Base-by-base conservation (phyloP, 2,329 filamentous ascomycete species). In the Dissoconium aciculare region DNA sequence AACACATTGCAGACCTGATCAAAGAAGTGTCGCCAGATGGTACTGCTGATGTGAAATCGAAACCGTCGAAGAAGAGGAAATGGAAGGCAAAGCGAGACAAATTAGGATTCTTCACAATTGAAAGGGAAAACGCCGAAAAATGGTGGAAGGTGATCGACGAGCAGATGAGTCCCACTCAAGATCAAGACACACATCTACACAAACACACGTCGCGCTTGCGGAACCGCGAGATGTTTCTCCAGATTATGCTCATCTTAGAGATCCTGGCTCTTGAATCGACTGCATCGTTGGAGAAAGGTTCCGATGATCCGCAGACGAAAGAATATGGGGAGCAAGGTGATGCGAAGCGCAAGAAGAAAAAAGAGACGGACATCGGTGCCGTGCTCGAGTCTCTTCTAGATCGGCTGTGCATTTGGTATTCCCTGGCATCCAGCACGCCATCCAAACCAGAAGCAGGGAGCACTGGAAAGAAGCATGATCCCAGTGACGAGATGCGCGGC, bases 321-420 rank as follows among this genome's bases (percentile, higher is more conserved):
- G n/a, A 23, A n/a, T n/a, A 8, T 23, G 8, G 8, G 8, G 19
- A 23, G n/a, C 34, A 36, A 3, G 24, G 15, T 11, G 39, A 32
- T 12, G 43, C 45, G 19, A 38, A 59, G 55, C 66, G 46, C 50
- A 64, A 42, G 39, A 44, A 52, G 12, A 75, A 69, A 52, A 79
- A 76, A 43, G 70, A 69, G 33, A 69, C 77, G 40, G 73, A 83
- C 42, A 57, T 81, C 5, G 64, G 66, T 1, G 57, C 73, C 5
- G 62, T 81, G 12, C 60, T 84, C 4, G 80, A 87, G 46, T 62
- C 83, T 0, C 69, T 84, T 30, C 69, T 81, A 5, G 81, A 89
- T 52, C 73, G 78, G 27, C 59, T 89, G 14, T 82, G 77, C 45
- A 89, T 89, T 36, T 87, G 80, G 80, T 78, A 85, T 48, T 82